Percentiles rank a stretch among this genome's conserved stretches.
phyloP scores from a whole-genome alignment of 2,329 filamentous ascomycete genomes.

The Pseudomassariella vexata region DNA sequence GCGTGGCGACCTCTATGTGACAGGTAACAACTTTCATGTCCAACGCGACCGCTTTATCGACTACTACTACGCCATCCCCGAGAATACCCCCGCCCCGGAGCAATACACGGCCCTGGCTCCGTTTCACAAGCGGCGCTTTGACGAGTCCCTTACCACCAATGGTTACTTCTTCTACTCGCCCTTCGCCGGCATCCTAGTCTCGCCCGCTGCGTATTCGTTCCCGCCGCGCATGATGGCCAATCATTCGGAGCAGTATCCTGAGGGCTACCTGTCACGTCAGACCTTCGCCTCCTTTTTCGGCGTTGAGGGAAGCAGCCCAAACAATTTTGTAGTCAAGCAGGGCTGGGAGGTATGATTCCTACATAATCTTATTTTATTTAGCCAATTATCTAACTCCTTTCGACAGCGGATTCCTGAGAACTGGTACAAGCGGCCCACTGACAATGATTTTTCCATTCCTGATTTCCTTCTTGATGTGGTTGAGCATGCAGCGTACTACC shows the following conservation, averaged over 20 bases:
- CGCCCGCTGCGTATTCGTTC: slow-evolving; percentile 20
- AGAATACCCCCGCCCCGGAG: slow-evolving; percentile 8
- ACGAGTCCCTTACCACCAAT: slow-evolving; percentile 22
- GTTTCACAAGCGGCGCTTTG: slow-evolving; percentile 12
- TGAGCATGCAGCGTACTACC: slow-evolving; percentile 16
- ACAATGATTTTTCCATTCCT: slow-evolving; percentile 3
- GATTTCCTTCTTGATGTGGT: slow-evolving; percentile 16
- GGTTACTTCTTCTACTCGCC: slow-evolving; percentile 25
- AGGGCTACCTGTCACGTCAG: background rate
- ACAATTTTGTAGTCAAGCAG: background rate
- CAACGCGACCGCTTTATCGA: background rate
- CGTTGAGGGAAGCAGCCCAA: background rate
- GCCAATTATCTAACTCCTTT: too few relatives aligned
- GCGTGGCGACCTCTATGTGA: slow-evolving; percentile 17
- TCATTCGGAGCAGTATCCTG: slow-evolving; percentile 16
- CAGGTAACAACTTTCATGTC: slow-evolving; percentile 11
- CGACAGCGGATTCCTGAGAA: slow-evolving; percentile 36
- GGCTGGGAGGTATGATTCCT: too few relatives aligned
- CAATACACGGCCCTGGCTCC: slow-evolving; percentile 12
- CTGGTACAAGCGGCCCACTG: slow-evolving; percentile 22
- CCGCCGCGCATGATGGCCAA: slow-evolving; percentile 23
- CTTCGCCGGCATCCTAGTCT: slow-evolving; percentile 18
- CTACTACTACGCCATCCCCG: slow-evolving; percentile 4
- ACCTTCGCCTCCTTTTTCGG: slow-evolving; percentile 1
- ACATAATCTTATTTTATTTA: too few relatives aligned